These are phyloP conservation scores for Pleodorina starrii DNA, from an alignment of 139 green algal genomes.

Conservation along the genomic window DNA sequence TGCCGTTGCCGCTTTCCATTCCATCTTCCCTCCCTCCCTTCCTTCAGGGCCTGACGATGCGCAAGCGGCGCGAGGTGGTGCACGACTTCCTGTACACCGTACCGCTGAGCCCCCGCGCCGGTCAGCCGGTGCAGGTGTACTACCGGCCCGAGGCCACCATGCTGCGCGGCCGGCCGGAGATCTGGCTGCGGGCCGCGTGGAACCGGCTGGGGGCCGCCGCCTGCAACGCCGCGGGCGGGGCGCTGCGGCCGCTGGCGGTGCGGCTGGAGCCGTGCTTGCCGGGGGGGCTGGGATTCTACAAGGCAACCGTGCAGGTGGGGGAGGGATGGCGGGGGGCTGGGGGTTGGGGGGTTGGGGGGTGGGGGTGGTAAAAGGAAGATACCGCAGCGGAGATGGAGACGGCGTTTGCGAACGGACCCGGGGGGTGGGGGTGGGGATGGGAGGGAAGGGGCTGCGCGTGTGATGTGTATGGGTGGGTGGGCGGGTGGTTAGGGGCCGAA, in stretches of 20 bases:
- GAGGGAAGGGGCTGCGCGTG: not conserved
- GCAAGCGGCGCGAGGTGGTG: conserved; percentile 73
- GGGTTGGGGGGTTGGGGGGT: not conserved
- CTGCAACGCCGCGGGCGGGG: conserved; percentile 5
- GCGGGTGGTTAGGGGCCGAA: not conserved
- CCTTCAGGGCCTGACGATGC: conserved; percentile 64
- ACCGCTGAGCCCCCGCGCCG: conserved; percentile 70
- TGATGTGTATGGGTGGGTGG: not conserved
- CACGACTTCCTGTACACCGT: conserved; percentile 88
- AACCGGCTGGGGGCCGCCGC: conserved; percentile 76
- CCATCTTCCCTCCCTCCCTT: not conserved
- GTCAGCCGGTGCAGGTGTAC: conserved; percentile 57
- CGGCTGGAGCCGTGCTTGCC: conserved; percentile 35
- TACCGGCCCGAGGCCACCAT: conserved; percentile 46
- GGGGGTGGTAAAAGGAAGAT: not conserved
- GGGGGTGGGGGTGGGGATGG: not conserved
- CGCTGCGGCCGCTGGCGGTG: conserved; percentile 1
- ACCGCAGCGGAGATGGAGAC: not conserved
- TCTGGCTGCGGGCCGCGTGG: conserved; percentile 86
- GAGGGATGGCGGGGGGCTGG: not conserved
- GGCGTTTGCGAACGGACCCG: not conserved
- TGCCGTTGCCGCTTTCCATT: not conserved
- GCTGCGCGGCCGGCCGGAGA: conserved; percentile 69
- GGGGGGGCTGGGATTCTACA: conserved; percentile 72
- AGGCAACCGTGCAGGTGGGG: conserved; percentile 67